These are phyloP conservation scores for Diaporthe ampelina DNA, from an alignment of 2,329 filamentous ascomycete genomes.

Conservation along the genomic window DNA sequence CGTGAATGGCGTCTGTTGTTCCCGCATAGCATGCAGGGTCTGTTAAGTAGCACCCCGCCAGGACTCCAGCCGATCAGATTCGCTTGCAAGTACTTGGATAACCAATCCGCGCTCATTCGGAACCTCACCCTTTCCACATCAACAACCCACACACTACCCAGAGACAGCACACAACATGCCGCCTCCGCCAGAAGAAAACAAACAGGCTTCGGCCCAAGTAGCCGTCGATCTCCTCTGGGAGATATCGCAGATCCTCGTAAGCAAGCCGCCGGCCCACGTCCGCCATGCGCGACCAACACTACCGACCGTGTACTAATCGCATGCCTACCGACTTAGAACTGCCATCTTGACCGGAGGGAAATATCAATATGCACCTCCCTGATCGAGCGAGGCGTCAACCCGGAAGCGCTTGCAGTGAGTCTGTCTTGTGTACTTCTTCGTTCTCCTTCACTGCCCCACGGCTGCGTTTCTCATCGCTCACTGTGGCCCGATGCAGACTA, in stretches of 20 bases:
- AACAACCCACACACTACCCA: constrained; percentile 1
- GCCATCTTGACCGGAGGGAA: constrained; percentile 89
- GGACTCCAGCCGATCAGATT: not conserved
- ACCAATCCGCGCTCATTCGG: not conserved
- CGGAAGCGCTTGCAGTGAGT: constrained; percentile 91
- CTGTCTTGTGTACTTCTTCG: not conserved
- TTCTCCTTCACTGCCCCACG: constrained; percentile 24
- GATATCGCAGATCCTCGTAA: constrained; percentile 89
- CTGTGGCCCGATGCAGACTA: constrained; percentile 57
- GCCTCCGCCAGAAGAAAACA: constrained; percentile 63
- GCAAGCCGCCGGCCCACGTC: constrained; percentile 47
- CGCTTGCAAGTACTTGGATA: not conserved
- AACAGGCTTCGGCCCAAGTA: constrained; percentile 83
- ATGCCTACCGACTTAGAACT: constrained; percentile 74
- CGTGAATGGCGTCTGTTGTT: not conserved
- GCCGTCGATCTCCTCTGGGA: constrained; percentile 87
- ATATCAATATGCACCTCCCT: constrained; percentile 96
- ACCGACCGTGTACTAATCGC: constrained; percentile 8
- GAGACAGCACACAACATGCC: constrained; percentile 50
- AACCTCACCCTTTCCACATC: constrained; percentile 22
- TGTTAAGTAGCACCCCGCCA: not conserved
- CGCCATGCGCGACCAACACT: not conserved
- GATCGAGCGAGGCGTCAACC: constrained; percentile 97
- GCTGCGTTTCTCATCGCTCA: not conserved
- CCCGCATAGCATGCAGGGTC: not conserved